phyloP scores from a whole-genome alignment of 371 early-diverging fungal species.

The Mucor lusitanicus region DNA sequence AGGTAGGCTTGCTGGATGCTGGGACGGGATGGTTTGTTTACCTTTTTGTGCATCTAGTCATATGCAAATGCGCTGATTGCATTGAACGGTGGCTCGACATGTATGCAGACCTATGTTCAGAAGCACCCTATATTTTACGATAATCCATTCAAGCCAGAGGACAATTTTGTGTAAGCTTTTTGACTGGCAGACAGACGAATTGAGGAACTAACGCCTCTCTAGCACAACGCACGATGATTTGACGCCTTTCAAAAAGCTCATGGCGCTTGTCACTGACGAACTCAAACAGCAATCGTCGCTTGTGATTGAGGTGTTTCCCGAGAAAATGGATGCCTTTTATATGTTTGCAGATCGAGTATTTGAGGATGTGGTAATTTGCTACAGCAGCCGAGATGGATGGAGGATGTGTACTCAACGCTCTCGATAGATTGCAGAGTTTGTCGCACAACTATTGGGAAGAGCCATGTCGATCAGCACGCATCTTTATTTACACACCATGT shows the following conservation, averaged over 20 bases:
- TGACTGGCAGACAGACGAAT: neutral
- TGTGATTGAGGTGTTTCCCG: constrained; percentile 70
- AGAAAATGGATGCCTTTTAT: constrained; percentile 61
- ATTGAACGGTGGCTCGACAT: constrained; percentile 78
- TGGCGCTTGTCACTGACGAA: constrained; percentile 52
- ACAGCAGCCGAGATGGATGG: no score
- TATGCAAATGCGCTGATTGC: constrained; percentile 69
- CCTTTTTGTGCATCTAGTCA: constrained; percentile 32
- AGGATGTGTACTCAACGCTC: neutral
- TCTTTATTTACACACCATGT: constrained; percentile 41
- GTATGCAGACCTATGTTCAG: constrained; percentile 81
- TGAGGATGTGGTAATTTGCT: constrained; percentile 66
- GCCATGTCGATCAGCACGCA: constrained; percentile 35
- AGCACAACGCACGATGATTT: constrained; percentile 34
- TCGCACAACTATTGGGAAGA: constrained; percentile 37
- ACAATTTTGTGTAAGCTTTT: constrained; percentile 51
- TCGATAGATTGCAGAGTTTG: constrained; percentile 50
- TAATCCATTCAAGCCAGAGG: constrained; percentile 63
- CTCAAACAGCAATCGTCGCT: constrained; percentile 64
- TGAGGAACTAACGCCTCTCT: neutral
- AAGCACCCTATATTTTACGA: constrained; percentile 89
- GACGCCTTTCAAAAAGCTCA: constrained; percentile 43
- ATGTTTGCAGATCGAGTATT: constrained; percentile 64
- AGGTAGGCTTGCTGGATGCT: constrained; percentile 28
- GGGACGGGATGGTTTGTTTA: neutral